Conservation (phyloP, 2,329 filamentous ascomycete genomes). For the Aspergillus oerlinghausenensis region DNA sequence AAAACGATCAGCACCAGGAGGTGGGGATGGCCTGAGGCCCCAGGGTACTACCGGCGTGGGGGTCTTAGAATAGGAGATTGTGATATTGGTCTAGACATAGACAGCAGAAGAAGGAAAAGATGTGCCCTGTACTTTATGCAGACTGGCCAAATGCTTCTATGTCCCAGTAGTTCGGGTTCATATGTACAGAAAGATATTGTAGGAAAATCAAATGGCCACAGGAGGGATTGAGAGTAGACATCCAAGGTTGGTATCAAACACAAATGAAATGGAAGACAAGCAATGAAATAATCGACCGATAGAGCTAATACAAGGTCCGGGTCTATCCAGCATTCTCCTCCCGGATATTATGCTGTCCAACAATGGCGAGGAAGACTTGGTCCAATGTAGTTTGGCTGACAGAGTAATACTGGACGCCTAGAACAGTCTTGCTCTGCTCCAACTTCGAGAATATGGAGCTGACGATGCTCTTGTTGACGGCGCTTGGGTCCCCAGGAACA, state of each 20-base stretch:
- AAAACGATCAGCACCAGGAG: neutral
- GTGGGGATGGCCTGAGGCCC: neutral
- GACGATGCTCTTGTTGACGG: conserved; percentile 6
- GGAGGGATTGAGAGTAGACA: neutral
- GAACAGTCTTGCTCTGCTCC: conserved; percentile 62
- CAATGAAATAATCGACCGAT: neutral
- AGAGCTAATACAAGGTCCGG: neutral
- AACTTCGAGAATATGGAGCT: conserved; percentile 66
- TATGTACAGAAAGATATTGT: neutral
- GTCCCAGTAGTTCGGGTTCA: neutral
- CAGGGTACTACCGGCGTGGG: neutral
- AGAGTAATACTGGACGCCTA: conserved; percentile 81
- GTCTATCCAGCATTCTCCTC: conserved; percentile 55
- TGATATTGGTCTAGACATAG: neutral
- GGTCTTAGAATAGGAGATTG: neutral
- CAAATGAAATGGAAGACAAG: neutral
- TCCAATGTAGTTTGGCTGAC: conserved; percentile 84
- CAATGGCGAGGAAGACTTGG: conserved; percentile 84
- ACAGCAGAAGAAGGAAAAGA: neutral
- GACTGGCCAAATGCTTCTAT: neutral
- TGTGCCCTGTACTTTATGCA: neutral
- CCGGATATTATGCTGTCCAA: conserved; percentile 70
- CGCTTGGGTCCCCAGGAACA: neutral
- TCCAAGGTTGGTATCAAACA: neutral
- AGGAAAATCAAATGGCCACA: too few relatives aligned